phyloP scores from a whole-genome alignment of 2,329 filamentous ascomycete genomes.

The Neofusicoccum parvum region DNA sequence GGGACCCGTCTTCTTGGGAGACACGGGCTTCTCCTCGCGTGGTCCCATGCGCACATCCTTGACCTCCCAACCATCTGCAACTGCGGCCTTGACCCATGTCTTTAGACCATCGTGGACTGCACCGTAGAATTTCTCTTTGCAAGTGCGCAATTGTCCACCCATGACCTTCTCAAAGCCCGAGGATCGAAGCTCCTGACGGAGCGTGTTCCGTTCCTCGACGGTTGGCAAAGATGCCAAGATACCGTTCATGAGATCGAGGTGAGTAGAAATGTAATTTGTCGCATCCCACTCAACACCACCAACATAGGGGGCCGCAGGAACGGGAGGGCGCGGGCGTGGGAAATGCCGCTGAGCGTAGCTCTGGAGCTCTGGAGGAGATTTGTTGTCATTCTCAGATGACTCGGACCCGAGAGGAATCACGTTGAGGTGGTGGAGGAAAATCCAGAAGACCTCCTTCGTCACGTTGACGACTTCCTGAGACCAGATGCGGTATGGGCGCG shows the following conservation, averaged over 20 bases:
- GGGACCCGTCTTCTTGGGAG: slow-evolving; percentile 25
- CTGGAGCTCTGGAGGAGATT: slow-evolving; percentile 17
- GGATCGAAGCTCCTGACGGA: slow-evolving; percentile 76
- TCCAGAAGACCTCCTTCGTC: slow-evolving; percentile 99
- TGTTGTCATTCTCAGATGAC: slow-evolving; percentile 18
- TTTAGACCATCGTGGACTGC: slow-evolving; percentile 85
- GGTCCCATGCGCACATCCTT: slow-evolving; percentile 74
- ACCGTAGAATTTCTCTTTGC: slow-evolving; percentile 97
- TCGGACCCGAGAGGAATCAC: slow-evolving; percentile 67
- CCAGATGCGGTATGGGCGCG: slow-evolving; percentile 90
- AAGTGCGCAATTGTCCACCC: slow-evolving; percentile 80
- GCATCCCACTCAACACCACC: slow-evolving; percentile 99
- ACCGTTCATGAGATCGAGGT: slow-evolving; percentile 90
- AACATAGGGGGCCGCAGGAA: slow-evolving; percentile 92
- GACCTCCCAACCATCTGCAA: slow-evolving; percentile 86
- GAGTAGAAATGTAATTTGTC: slow-evolving; percentile 91
- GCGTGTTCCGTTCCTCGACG: slow-evolving; percentile 67
- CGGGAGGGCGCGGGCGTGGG: slow-evolving; percentile 81
- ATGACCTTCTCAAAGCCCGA: slow-evolving; percentile 92
- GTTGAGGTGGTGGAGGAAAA: slow-evolving; percentile 93
- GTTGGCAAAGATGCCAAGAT: slow-evolving; percentile 80
- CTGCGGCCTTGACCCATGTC: slow-evolving; percentile 86
- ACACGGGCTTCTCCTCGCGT: slow-evolving; percentile 42
- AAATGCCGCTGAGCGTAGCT: slow-evolving; percentile 69
- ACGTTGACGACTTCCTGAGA: slow-evolving; percentile 89